A percentile compares a stretch with the other conserved stretches of the same genome.
phyloP scores from a whole-genome alignment of 306 rosid species.

The Myrica gale region DNA sequence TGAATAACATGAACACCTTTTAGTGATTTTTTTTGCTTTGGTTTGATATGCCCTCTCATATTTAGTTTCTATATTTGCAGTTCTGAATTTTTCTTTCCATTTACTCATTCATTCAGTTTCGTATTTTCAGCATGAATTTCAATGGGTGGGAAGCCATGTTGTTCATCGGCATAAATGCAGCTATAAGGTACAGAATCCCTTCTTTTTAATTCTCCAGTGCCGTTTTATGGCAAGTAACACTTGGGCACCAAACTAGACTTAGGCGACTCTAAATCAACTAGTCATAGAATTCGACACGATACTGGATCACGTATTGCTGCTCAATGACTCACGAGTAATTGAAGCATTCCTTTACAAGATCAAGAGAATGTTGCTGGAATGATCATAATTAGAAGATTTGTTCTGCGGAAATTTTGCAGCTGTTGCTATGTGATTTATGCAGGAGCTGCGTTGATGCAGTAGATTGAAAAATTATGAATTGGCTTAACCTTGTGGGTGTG shows the following conservation, averaged over 20 bases:
- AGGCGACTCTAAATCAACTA: not conserved
- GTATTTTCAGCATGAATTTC: slow-evolving; percentile 59
- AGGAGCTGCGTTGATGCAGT: too few species aligned
- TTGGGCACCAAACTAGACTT: not conserved
- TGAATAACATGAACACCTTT: not conserved
- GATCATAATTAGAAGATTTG: too few species aligned
- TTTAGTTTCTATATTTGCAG: slow-evolving; percentile 2
- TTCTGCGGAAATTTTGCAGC: not conserved
- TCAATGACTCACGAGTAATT: not conserved
- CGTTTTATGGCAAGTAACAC: slow-evolving; percentile 17
- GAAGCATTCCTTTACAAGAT: too few species aligned
- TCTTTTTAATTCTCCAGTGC: not conserved
- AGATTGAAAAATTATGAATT: not conserved
- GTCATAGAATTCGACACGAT: not conserved
- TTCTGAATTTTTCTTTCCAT: slow-evolving; percentile 8
- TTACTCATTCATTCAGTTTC: slow-evolving; percentile 29
- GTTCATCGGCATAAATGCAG: slow-evolving; percentile 88
- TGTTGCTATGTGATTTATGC: not conserved
- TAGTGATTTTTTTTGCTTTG: slow-evolving; percentile 8
- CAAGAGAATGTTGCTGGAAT: not conserved
- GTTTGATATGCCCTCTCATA: not conserved
- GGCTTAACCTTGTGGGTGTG: not conserved
- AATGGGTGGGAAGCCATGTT: slow-evolving; percentile 81
- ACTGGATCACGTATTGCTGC: not conserved
- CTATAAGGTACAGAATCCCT: slow-evolving; percentile 51